phyloP scores from a whole-genome alignment of 345 rosid species.

The Crucihimalaya himalaica region DNA sequence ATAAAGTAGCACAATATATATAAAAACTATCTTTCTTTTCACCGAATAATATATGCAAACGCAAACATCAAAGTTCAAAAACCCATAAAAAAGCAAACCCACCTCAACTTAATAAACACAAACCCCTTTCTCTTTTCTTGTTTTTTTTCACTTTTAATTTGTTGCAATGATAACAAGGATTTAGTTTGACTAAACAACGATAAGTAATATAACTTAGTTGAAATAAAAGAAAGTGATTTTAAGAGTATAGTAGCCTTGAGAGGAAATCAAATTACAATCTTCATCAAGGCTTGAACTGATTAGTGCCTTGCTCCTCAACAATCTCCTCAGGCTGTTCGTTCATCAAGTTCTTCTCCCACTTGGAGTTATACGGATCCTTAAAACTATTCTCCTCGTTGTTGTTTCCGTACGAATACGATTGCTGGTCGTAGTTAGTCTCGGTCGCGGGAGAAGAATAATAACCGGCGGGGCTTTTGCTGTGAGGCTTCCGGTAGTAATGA shows the following conservation, averaged over 20 bases:
- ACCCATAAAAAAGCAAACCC: conserved; percentile 29
- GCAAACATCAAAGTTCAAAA: conserved; percentile 31
- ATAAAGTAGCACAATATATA: conserved; percentile 27
- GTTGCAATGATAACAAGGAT: conserved; percentile 34
- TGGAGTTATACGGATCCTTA: conserved; percentile 37
- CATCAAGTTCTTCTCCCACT: conserved; percentile 40
- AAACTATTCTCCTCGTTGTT: conserved; percentile 29
- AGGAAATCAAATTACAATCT: conserved; percentile 25
- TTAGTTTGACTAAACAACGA: conserved; percentile 40
- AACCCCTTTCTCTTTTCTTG: background rate
- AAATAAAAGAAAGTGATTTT: conserved; percentile 21
- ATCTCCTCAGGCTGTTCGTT: conserved; percentile 31
- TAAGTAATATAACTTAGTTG: conserved; percentile 38
- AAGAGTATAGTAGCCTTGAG: conserved; percentile 34
- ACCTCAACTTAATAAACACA: conserved; percentile 22
- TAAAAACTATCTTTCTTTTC: conserved; percentile 13
- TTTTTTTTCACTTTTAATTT: conserved; percentile 22
- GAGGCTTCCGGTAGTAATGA: conserved; percentile 32
- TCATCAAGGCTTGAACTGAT: conserved; percentile 40
- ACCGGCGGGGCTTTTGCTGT: conserved; percentile 32
- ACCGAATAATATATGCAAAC: conserved; percentile 36
- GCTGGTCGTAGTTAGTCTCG: conserved; percentile 31
- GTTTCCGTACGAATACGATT: conserved; percentile 26
- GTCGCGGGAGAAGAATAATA: conserved; percentile 30
- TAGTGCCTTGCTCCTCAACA: conserved; percentile 35